These are phyloP conservation scores for Penicillium sp. DNA, from an alignment of 2,329 filamentous ascomycete genomes.

Conservation along the genomic window DNA sequence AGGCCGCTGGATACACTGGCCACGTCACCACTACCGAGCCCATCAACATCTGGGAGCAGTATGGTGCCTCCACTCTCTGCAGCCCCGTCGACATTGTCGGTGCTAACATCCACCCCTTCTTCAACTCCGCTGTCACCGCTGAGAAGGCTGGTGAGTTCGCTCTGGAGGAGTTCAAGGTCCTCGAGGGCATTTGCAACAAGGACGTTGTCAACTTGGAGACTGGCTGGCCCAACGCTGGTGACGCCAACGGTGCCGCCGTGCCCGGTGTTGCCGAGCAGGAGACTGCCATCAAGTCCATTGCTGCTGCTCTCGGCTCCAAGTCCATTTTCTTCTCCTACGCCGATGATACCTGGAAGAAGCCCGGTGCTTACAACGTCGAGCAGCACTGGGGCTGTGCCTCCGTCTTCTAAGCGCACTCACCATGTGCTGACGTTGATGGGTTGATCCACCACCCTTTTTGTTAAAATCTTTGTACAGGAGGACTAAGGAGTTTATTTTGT, in stretches of 20 bases:
- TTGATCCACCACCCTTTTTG: neutral
- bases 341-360: constrained; percentile 80
- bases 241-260: constrained; percentile 71
- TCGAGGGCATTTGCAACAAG: constrained; percentile 72
- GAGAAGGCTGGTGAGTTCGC: constrained; percentile 75
- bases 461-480: constrained; percentile 34
- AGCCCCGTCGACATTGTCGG: constrained; percentile 74
- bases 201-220: constrained; percentile 82
- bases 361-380: constrained; percentile 73
- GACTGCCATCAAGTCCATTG: constrained; percentile 72
- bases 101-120: constrained; percentile 92
- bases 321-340: constrained; percentile 80
- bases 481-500: constrained; percentile 26
- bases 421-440: neutral
- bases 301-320: constrained; percentile 65
- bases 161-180: constrained; percentile 69
- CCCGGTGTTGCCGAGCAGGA: constrained; percentile 70
- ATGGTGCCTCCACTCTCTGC: constrained; percentile 65
- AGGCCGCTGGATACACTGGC: constrained; percentile 68
- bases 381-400: constrained; percentile 72
- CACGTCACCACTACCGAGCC: constrained; percentile 85
- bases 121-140: constrained; percentile 72
- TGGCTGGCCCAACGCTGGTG: constrained; percentile 79
- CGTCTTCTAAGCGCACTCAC: constrained; percentile 49
- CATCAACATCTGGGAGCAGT: constrained; percentile 72